These are phyloP conservation scores for Neopestalotiopsis sp. DNA, from an alignment of 2,329 filamentous ascomycete species.

Conservation along the genomic window DNA sequence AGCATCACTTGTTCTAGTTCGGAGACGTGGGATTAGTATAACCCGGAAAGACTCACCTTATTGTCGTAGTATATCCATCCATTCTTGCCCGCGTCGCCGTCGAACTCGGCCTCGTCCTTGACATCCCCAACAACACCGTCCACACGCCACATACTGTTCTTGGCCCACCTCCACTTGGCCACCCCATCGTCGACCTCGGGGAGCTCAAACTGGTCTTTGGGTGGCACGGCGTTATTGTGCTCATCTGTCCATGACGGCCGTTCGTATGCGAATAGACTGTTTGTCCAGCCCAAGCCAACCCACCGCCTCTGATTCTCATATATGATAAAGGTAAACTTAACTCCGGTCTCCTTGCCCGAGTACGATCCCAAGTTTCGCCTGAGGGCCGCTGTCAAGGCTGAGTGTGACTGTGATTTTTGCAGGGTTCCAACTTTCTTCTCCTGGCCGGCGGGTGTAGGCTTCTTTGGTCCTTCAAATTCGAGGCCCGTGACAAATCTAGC, in stretches of 20 bases:
- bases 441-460: constrained; percentile 28
- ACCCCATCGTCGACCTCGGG: constrained; percentile 67
- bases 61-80: constrained; percentile 99
- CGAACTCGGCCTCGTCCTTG: constrained; percentile 56
- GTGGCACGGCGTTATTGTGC: constrained; percentile 80
- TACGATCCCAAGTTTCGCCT: constrained; percentile 38
- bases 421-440: constrained; percentile 30
- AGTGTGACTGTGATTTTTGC: constrained; percentile 38
- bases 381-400: constrained; percentile 39
- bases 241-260: constrained; percentile 94
- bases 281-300: constrained; percentile 95
- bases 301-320: constrained; percentile 97
- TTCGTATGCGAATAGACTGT: constrained; percentile 88
- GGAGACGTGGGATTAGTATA: background rate
- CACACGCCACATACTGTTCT: constrained; percentile 84
- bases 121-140: constrained; percentile 72
- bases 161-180: constrained; percentile 77
- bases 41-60: constrained; percentile 66
- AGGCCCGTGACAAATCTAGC: constrained; percentile 81
- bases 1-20: constrained; percentile 12
- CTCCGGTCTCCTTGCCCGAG: constrained; percentile 70
- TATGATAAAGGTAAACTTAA: constrained; percentile 94
- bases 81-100: constrained; percentile 66
- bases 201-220: constrained; percentile 72
- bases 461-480: constrained; percentile 63